A percentile compares a stretch with the other conserved stretches of the same genome.
phyloP scores from a whole-genome alignment of 257 asterid species.

The Solanum tarapatanum region DNA sequence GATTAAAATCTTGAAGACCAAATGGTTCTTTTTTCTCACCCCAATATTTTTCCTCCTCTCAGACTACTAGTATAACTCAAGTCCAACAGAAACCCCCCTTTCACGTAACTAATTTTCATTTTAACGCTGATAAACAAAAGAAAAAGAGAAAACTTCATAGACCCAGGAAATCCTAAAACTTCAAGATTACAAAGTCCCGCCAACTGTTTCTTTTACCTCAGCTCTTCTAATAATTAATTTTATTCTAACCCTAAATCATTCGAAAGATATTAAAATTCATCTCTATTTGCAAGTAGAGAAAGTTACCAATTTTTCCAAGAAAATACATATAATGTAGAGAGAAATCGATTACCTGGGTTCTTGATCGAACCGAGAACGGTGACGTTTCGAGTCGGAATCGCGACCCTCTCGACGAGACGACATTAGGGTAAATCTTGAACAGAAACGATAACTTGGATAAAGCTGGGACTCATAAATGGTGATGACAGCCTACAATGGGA shows the following conservation, averaged over 20 bases:
- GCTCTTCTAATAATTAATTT: not conserved
- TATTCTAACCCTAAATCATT: not conserved
- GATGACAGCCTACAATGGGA: not conserved
- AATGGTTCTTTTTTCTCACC: not conserved
- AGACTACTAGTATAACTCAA: not conserved
- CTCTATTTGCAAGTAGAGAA: not conserved
- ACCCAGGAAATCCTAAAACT: not conserved
- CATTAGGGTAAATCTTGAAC: not conserved
- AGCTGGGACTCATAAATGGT: not conserved
- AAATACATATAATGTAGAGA: not conserved
- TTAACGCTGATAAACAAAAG: not conserved
- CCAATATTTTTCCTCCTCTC: not conserved
- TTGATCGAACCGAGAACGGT: slow-evolving; percentile 67
- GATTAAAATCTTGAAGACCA: not conserved
- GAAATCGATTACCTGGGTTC: slow-evolving; percentile 55
- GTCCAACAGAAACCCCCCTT: not conserved
- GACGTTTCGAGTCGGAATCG: slow-evolving; percentile 52
- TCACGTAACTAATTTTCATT: not conserved
- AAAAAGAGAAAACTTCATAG: not conserved
- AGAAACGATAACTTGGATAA: not conserved
- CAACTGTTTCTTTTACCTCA: not conserved
- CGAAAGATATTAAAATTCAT: not conserved
- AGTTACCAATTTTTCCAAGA: not conserved
- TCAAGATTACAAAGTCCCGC: not conserved
- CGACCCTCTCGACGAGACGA: slow-evolving; percentile 70